Percentiles rank a stretch among this genome's conserved stretches.
phyloP scores from a whole-genome alignment of 257 asterid species.

The Lycium barbarum region DNA sequence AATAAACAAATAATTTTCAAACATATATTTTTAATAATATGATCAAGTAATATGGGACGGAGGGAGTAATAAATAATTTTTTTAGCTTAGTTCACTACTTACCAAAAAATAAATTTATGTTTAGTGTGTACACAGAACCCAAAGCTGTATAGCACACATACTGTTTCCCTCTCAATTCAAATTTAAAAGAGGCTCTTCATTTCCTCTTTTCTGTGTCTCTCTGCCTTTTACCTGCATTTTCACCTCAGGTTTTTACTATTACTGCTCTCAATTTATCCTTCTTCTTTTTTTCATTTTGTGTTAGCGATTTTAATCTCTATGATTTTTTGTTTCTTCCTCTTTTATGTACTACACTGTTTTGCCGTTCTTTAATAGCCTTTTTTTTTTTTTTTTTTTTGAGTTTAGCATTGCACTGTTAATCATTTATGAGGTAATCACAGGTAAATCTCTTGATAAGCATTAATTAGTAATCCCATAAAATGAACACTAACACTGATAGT shows the following conservation, averaged over 20 bases:
- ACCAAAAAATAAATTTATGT: too few species aligned
- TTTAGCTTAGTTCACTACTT: too few species aligned
- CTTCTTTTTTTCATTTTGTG: neutral
- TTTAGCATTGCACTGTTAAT: neutral
- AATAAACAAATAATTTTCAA: too few species aligned
- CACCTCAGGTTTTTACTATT: neutral
- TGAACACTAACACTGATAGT: neutral
- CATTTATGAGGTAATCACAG: neutral
- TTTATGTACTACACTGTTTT: neutral
- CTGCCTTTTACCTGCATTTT: neutral
- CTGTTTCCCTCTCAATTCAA: conserved; percentile 34
- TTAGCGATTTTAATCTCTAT: too few species aligned
- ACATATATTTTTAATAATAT: too few species aligned
- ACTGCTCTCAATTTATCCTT: neutral
- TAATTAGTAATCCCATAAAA: neutral
- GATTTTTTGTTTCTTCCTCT: neutral
- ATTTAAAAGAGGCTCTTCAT: conserved; percentile 26
- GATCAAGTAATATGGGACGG: too few species aligned
- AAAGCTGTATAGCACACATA: neutral
- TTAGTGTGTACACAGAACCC: neutral
- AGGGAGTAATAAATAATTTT: too few species aligned
- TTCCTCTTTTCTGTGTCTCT: neutral
- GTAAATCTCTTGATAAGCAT: neutral
- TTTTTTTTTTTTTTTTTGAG: neutral
- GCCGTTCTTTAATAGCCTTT: neutral